Base-by-base conservation (phyloP, 805 yeast species). In the Ogataea polymorpha region DNA sequence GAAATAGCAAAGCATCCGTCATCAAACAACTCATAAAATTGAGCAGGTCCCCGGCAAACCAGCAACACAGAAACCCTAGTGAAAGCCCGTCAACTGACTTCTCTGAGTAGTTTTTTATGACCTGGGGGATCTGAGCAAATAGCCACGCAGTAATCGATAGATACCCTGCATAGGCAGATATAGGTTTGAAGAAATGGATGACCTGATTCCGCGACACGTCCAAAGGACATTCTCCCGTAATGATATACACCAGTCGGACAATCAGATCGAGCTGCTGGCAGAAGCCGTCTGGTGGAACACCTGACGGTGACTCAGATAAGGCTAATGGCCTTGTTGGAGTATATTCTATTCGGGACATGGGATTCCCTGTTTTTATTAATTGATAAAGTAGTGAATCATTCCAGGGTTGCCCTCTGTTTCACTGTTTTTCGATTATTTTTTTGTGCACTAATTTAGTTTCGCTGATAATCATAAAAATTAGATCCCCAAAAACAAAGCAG, bases 41-140 rank as follows among this genome's bases (percentile, higher is more conserved):
- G 11, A 81, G 56, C 23, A 71, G 59, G 54, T 80, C 87, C 8
- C 90, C 91, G 39, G 70, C 55, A 45, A 79, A 72, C 89, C 89
- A 83, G 42, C 78, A 72, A 9, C 70, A 46, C 3, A 83, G 68
- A 49, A 83, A 83, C 5, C 71, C 69, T 23, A 76, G 68, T 10
- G 86, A 78, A 16, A 83, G 67, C 3, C 90, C 90, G 14, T 77
- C 86, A 4, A 85, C 85, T 2, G 85, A 74, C 46, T 79, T 74
- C 51, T 68, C 68, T 11, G 63, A 59, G 57, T 79, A 79, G 56
- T 82, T 83, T 51, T 73, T 68, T 42, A 72, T 61, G 10, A 82
- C 80, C 55, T 83, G 91, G 1, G 90, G 90, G 13, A 79, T 54
- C 58, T 82, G 90, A 3, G 90, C 90, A 58, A 82, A 79, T 25